These are phyloP conservation scores for Eremothecium coryli DNA, from an alignment of 1,139 yeast genomes.

Conservation along the genomic window DNA sequence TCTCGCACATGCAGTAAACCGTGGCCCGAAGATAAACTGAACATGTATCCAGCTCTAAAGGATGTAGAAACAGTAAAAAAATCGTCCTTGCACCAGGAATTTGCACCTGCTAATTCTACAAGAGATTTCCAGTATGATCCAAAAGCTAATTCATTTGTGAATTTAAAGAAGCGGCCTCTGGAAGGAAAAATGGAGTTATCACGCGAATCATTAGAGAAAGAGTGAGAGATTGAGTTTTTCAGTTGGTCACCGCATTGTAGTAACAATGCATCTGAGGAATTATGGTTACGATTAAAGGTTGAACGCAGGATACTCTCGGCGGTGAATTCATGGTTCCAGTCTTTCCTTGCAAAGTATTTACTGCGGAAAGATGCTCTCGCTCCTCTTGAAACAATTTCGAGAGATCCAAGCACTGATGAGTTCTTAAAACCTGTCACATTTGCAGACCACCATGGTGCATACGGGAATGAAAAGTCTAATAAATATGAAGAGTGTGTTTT, in stretches of 20 bases:
- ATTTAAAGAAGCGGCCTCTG: constrained; percentile 44
- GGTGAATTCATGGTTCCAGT: constrained; percentile 47
- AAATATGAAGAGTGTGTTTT: constrained; percentile 69
- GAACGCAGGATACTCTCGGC: constrained; percentile 60
- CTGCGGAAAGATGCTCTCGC: constrained; percentile 14
- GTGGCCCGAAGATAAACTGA: constrained; percentile 29
- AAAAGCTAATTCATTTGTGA: constrained; percentile 45
- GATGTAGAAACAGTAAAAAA: constrained; percentile 36
- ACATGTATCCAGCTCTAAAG: constrained; percentile 45
- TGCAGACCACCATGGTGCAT: constrained; percentile 29
- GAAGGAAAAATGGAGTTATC: constrained; percentile 48
- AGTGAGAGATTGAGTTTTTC: constrained; percentile 49
- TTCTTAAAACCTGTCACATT: constrained; percentile 51
- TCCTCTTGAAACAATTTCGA: constrained; percentile 15
- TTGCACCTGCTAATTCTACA: constrained; percentile 41
- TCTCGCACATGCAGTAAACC: constrained; percentile 33
- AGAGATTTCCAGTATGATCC: constrained; percentile 27
- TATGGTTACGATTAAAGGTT: constrained; percentile 35
- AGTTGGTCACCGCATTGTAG: constrained; percentile 49
- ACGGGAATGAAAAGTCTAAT: constrained; percentile 54
- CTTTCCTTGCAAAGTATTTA: constrained; percentile 16
- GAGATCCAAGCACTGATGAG: constrained; percentile 56
- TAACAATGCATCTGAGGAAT: constrained; percentile 29
- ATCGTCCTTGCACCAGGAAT: constrained; percentile 22
- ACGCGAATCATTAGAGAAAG: constrained; percentile 47